A percentile compares a stretch with the other conserved stretches of the same genome.
phyloP scores from a whole-genome alignment of 306 rosid genomes.

The Hippophae gyantsensis region DNA sequence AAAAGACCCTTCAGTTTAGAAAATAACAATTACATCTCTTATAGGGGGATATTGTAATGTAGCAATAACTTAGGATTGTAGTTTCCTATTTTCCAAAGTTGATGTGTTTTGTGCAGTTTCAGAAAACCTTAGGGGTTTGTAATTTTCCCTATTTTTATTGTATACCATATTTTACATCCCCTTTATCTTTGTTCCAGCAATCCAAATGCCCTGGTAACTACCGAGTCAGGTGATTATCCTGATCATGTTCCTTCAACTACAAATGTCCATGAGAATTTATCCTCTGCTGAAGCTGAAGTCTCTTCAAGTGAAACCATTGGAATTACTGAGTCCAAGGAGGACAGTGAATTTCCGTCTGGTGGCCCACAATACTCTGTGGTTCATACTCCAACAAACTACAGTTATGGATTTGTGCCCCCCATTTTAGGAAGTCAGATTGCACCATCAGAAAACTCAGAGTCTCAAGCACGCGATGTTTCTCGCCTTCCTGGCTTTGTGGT shows the following conservation, averaged over 20 bases:
- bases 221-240: slow-evolving; percentile 55
- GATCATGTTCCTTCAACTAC: slow-evolving; percentile 62
- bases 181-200: slow-evolving; percentile 25
- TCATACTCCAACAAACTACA: slow-evolving; percentile 52
- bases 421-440: slow-evolving; percentile 68
- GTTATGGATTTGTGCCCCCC: slow-evolving; percentile 68
- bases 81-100: too few relatives aligned
- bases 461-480: slow-evolving; percentile 67
- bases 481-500: slow-evolving; percentile 76
- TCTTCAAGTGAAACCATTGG: slow-evolving; percentile 54
- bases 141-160: background rate
- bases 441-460: slow-evolving; percentile 64
- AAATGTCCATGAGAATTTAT: slow-evolving; percentile 38
- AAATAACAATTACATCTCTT: too few relatives aligned
- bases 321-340: slow-evolving; percentile 62
- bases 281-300: slow-evolving; percentile 57
- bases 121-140: too few relatives aligned
- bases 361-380: slow-evolving; percentile 58
- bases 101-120: too few relatives aligned
- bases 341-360: slow-evolving; percentile 50
- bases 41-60: too few relatives aligned
- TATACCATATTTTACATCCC: slow-evolving; percentile 6
- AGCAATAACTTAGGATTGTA: too few relatives aligned
- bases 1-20: too few relatives aligned
- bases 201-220: slow-evolving; percentile 40